Evolutionary conservation across 1,139 yeast genomes (phyloP).

Genomic region (Hansenula sp.): DNA sequence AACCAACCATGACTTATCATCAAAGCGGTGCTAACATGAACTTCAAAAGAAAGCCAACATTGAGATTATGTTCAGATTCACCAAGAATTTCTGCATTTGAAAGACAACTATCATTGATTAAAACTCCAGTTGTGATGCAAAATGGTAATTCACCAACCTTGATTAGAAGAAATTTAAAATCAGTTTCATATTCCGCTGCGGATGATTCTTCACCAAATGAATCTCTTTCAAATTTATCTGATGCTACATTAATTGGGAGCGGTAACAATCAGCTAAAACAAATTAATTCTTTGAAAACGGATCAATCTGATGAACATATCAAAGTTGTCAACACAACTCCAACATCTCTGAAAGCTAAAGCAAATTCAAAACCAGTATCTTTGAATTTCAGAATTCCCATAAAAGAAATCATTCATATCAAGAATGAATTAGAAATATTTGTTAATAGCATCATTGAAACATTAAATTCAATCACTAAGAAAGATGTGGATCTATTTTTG

Average conservation of each 20-base stretch:
- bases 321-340: no score
- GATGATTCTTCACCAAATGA: conserved; percentile 7
- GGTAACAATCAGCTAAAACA: background rate
- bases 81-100: conserved; percentile 13
- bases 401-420: background rate
- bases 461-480: conserved; percentile 4
- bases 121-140: background rate
- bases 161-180: no score
- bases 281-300: background rate
- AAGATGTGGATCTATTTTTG: conserved; percentile 6
- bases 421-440: conserved; percentile 1
- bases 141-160: background rate
- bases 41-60: conserved; percentile 3
- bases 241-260: background rate
- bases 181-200: no score
- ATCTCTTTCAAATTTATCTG: conserved; percentile 2
- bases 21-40: no score
- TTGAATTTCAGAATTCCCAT: background rate
- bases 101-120: conserved; percentile 9
- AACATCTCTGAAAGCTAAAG: no score
- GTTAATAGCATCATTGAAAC: background rate
- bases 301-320: no score
- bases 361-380: background rate
- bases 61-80: conserved; percentile 8
- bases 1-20: no score